Evolutionary conservation across 208 protist genomes (phyloP).

Genomic region (Phytomonas sp.): DNA sequence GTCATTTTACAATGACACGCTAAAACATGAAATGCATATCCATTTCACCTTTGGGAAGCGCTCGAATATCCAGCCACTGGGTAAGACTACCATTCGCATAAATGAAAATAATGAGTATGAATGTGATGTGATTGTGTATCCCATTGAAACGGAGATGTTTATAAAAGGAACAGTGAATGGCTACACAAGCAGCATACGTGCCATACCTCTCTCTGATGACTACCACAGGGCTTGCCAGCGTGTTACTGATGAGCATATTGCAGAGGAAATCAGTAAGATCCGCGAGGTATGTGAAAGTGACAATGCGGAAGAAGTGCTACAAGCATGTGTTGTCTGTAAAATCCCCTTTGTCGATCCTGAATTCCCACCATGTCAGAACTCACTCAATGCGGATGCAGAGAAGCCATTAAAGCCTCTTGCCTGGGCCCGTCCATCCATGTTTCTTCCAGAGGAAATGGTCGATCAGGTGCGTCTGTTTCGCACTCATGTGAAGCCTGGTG

Average conservation of each 20-base stretch:
- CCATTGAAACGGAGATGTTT: conserved; percentile 69
- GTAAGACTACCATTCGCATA: conserved; percentile 37
- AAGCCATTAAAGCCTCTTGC: conserved; percentile 53
- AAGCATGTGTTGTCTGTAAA: conserved; percentile 38
- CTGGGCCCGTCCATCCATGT: conserved; percentile 51
- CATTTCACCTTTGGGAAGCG: conserved; percentile 59
- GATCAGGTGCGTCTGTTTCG: conserved; percentile 64
- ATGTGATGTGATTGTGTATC: conserved; percentile 50
- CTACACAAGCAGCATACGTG: conserved; percentile 54
- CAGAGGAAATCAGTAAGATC: conserved; percentile 34
- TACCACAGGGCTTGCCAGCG: conserved; percentile 32
- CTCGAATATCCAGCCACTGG: conserved; percentile 43
- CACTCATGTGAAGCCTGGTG: conserved; percentile 22
- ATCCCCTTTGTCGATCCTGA: conserved; percentile 65
- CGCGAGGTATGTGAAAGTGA: conserved; percentile 26
- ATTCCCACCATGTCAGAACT: conserved; percentile 57
- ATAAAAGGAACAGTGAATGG: conserved; percentile 54
- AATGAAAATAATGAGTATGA: conserved; percentile 29
- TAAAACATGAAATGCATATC: conserved; percentile 65
- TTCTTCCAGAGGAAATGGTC: conserved; percentile 38
- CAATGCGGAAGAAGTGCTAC: conserved; percentile 47
- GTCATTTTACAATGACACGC: conserved; percentile 78
- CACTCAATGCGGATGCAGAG: conserved; percentile 34
- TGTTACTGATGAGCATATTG: conserved; percentile 23
- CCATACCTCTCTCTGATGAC: conserved; percentile 42